Base-by-base conservation (phyloP, 805 yeast species). In the Yamadazyma kitorensis region DNA sequence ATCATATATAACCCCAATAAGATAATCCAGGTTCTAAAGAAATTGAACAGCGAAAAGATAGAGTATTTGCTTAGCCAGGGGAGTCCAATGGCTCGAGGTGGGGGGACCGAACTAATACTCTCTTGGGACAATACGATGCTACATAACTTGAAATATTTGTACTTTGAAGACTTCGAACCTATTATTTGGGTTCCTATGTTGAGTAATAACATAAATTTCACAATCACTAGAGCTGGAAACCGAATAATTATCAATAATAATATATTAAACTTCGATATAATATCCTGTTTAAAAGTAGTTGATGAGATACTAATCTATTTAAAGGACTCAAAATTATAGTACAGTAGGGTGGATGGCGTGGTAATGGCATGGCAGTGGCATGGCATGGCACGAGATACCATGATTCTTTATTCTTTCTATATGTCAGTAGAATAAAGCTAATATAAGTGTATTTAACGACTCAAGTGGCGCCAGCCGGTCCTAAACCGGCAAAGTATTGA, bases 401-500 rank as follows among this genome's bases (percentile, higher is more conserved):
- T n/a, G n/a, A n/a, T n/a, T n/a, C n/a, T n/a, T n/a, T n/a, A n/a
- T n/a, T n/a, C n/a, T n/a, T n/a, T n/a, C n/a, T n/a, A n/a, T n/a
- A n/a, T n/a, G n/a, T n/a, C n/a, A n/a, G n/a, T n/a, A n/a, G n/a
- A n/a, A n/a, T n/a, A n/a, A n/a, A n/a, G n/a, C n/a, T n/a, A n/a
- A n/a, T n/a, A n/a, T n/a, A n/a, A n/a, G n/a, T n/a, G n/a, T n/a
- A n/a, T n/a, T n/a, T n/a, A n/a, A n/a, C n/a, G n/a, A n/a, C n/a
- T n/a, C n/a, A n/a, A n/a, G n/a, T n/a, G n/a, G n/a, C n/a, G n/a
- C n/a, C n/a, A n/a, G n/a, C n/a, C 6, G n/a, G 5, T 15, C 10
- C 25, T 48, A 55, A 23, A 61, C 70, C 7, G 72, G 72, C 34
- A 66, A 57, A 16, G 68, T 57, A 43, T 64, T 62, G 27, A 65